A percentile compares a stretch with the other conserved stretches of the same genome.
Evolutionary conservation across 1,284 basidiomycete species (phyloP).

Genomic region (Heliocybe sulcata): DNA sequence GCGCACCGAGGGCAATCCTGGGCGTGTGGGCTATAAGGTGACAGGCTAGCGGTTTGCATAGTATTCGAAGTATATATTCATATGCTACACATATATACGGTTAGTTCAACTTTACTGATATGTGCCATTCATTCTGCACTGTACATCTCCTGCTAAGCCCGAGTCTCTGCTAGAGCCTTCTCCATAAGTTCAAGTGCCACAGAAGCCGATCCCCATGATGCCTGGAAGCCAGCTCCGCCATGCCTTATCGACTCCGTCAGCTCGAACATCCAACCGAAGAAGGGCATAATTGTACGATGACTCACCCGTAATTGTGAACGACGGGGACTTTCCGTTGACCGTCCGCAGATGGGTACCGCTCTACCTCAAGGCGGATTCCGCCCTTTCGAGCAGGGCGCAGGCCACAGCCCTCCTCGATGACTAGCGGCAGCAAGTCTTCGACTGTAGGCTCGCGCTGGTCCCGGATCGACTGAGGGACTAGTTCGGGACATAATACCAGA

Average conservation of each 20-base stretch:
- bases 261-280: constrained; percentile 3
- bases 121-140: too few species aligned
- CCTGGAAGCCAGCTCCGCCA: constrained; percentile 37
- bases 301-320: constrained; percentile 41
- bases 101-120: too few species aligned
- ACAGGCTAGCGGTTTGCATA: too few species aligned
- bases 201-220: constrained; percentile 36
- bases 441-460: constrained; percentile 41
- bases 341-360: constrained; percentile 16
- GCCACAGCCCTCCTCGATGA: constrained; percentile 64
- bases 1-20: too few species aligned
- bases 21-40: too few species aligned
- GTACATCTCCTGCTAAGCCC: too few species aligned
- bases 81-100: too few species aligned
- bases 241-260: constrained; percentile 21
- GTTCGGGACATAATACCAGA: constrained; percentile 56
- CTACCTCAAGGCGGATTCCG: constrained; percentile 35
- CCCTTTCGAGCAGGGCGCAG: constrained; percentile 39
- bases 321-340: constrained; percentile 22
- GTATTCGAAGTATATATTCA: too few species aligned
- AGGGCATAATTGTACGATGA: constrained; percentile 8
- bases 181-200: constrained; percentile 48
- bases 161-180: constrained; percentile 21
- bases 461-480: constrained; percentile 54
- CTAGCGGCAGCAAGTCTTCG: constrained; percentile 53